Percentiles rank a stretch among this genome's conserved stretches.
Conservation (phyloP, 371 early-diverging fungal species). For the Nosema muscidifuracis region DNA sequence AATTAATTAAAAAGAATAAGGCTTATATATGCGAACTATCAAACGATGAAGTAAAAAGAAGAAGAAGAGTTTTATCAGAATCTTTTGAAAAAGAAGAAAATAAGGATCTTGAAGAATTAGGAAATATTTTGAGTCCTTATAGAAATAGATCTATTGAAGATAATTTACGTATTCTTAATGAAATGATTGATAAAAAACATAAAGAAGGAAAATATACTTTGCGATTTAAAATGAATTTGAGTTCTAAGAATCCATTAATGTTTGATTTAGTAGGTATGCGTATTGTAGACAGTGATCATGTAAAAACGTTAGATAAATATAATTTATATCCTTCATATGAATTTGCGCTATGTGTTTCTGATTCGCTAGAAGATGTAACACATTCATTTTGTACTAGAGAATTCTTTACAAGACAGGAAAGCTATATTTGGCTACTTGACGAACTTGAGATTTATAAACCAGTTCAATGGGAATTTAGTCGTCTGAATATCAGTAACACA, state of each 20-base stretch:
- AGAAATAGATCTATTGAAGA: slow-evolving; percentile 82
- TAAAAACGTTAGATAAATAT: slow-evolving; percentile 81
- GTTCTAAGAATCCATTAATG: slow-evolving; percentile 90
- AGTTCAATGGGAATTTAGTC: slow-evolving; percentile 98
- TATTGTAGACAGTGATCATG: slow-evolving; percentile 77
- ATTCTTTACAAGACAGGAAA: slow-evolving; percentile 81
- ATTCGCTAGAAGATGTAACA: slow-evolving; percentile 97
- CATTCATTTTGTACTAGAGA: slow-evolving; percentile 97
- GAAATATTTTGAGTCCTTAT: slow-evolving; percentile 79
- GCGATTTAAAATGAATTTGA: slow-evolving; percentile 95
- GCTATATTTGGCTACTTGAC: slow-evolving; percentile 97
- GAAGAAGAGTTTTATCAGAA: slow-evolving; percentile 28
- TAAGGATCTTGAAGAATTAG: slow-evolving; percentile 65
- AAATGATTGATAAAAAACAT: slow-evolving; percentile 92
- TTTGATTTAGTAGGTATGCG: slow-evolving; percentile 97
- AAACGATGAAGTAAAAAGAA: slow-evolving; percentile 76
- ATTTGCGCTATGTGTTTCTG: slow-evolving; percentile 93
- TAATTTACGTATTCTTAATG: slow-evolving; percentile 79
- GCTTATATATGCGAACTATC: slow-evolving; percentile 95
- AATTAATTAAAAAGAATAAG: slow-evolving; percentile 72
- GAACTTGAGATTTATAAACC: slow-evolving; percentile 95
- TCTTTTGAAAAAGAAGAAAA: slow-evolving; percentile 6
- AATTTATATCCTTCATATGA: slow-evolving; percentile 98
- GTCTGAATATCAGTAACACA: slow-evolving; percentile 86
- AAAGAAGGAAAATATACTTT: slow-evolving; percentile 80